Base-by-base conservation (phyloP, 768 basidiomycete species). In the Fistulinella prunicolor region DNA sequence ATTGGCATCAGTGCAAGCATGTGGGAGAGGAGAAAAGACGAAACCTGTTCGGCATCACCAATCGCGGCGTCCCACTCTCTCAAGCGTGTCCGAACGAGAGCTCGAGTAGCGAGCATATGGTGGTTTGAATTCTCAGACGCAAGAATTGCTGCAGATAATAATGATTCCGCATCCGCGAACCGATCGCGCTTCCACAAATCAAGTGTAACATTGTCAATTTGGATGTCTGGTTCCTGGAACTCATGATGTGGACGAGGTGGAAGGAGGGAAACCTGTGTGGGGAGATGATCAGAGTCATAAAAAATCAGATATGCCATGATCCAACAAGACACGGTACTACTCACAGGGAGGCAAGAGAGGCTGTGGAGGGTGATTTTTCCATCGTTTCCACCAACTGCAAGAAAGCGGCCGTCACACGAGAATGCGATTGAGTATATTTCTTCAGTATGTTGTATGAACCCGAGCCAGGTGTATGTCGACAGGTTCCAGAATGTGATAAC, bases 31-130 rank as follows among this genome's bases (percentile, higher is more conserved):
- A 3, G 21, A 17, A 6, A 14, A 16, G 10, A 9, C 1, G n/a
- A 23, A 16, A 52, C 51, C 46, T 44, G 8, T n/a, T 48, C 21
- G 5, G 51, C 51, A 12, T 48, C 42, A 0, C 6, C 20, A 3
- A 44, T 10, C 10, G 46, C 51, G 3, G 20, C 42, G 17, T 34
- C 47, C 46, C 38, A 49, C 5, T 32, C 13, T 12, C 3, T 9
- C 34, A 44, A 30, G 20, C 34, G 51, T 3, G 38, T 29, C n/a
- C 16, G 20, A 16, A 46, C 17, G 16, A 46, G 29, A 6, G 45
- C 45, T 9, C 28, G 28, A n/a, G n/a, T n/a, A n/a, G n/a, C n/a
- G n/a, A n/a, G n/a, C n/a, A n/a, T n/a, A n/a, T n/a, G n/a, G n/a
- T 6, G 28, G 12, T 6, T 12, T 28, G 28, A 12, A 28, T 28